Evolutionary conservation across 2,329 filamentous ascomycete species (phyloP).

Genomic region (Aspergillus texensis): DNA sequence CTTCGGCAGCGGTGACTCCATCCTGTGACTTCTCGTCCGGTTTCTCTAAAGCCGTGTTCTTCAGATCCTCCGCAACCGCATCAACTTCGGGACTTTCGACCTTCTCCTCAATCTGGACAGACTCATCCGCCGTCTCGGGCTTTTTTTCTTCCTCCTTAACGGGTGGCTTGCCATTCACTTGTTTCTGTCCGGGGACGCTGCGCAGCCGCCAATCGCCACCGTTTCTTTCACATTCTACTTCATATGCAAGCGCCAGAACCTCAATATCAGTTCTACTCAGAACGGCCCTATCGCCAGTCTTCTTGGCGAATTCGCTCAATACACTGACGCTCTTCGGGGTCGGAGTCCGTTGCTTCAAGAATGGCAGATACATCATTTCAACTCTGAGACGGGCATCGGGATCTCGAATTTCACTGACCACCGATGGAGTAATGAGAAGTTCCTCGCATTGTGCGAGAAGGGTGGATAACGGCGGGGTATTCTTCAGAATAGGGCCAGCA

Average conservation of each 20-base stretch:
- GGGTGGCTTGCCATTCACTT: constrained; percentile 70
- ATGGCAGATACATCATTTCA: constrained; percentile 82
- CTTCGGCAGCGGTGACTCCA: constrained; percentile 28
- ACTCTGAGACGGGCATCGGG: constrained; percentile 76
- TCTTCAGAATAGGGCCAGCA: constrained; percentile 90
- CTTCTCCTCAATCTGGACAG: constrained; percentile 17
- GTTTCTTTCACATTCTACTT: constrained; percentile 89
- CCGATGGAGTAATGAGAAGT: constrained; percentile 80
- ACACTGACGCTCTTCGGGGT: constrained; percentile 75
- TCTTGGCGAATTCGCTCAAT: constrained; percentile 80
- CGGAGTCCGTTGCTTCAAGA: constrained; percentile 76
- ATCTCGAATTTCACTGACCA: constrained; percentile 86
- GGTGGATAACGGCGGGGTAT: constrained; percentile 81
- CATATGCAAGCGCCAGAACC: constrained; percentile 86
- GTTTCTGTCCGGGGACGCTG: constrained; percentile 76
- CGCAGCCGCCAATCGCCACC: constrained; percentile 86
- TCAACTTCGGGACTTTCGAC: constrained; percentile 27
- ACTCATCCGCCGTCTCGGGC: constrained; percentile 35
- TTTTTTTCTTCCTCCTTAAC: constrained; percentile 41
- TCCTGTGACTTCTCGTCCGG: constrained; percentile 29
- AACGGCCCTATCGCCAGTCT: constrained; percentile 86
- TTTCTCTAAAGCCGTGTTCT: constrained; percentile 31
- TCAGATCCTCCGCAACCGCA: constrained; percentile 31
- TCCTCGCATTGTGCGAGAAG: constrained; percentile 75
- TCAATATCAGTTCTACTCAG: constrained; percentile 88